A percentile compares a stretch with the other conserved stretches of the same genome.
phyloP scores from a whole-genome alignment of 352 stramenopile species.

The Phytopythium chamaehyphon region DNA sequence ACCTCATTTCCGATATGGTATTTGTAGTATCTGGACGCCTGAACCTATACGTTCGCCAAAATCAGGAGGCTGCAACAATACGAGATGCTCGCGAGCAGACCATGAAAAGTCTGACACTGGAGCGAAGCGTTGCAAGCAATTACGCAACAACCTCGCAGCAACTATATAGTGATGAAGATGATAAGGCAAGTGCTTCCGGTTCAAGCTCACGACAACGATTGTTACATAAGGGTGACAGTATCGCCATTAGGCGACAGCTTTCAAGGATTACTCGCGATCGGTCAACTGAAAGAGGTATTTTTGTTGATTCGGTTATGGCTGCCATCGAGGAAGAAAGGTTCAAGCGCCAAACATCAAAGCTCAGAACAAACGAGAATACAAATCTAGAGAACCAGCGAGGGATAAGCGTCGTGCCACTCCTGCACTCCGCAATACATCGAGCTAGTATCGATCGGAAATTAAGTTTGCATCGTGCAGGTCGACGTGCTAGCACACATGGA shows the following conservation, averaged over 20 bases:
- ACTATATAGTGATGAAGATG: slow-evolving; percentile 22
- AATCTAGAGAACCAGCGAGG: not conserved
- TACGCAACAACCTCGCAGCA: slow-evolving; percentile 68
- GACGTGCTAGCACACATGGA: not conserved
- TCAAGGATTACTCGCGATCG: slow-evolving; percentile 3
- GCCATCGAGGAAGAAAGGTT: slow-evolving; percentile 32
- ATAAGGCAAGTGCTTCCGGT: not conserved
- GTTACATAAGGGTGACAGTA: too few species aligned
- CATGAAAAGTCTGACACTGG: slow-evolving; percentile 47
- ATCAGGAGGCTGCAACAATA: slow-evolving; percentile 30
- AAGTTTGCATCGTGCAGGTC: not conserved
- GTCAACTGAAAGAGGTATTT: slow-evolving; percentile 11
- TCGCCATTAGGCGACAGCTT: slow-evolving; percentile 10
- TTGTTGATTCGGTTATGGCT: slow-evolving; percentile 47
- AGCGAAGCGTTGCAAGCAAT: slow-evolving; percentile 58
- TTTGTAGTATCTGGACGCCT: slow-evolving; percentile 45
- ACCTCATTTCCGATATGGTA: slow-evolving; percentile 38
- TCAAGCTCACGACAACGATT: not conserved
- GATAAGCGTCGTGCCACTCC: not conserved
- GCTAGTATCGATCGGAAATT: slow-evolving; percentile 12
- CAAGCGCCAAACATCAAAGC: slow-evolving; percentile 3
- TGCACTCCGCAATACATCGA: slow-evolving; percentile 7
- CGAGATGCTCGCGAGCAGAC: slow-evolving; percentile 53
- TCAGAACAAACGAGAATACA: too few species aligned
- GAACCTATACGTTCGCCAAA: slow-evolving; percentile 33